Base-by-base conservation (phyloP, 2,329 filamentous ascomycete species). In the Curvularia verruculosa region DNA sequence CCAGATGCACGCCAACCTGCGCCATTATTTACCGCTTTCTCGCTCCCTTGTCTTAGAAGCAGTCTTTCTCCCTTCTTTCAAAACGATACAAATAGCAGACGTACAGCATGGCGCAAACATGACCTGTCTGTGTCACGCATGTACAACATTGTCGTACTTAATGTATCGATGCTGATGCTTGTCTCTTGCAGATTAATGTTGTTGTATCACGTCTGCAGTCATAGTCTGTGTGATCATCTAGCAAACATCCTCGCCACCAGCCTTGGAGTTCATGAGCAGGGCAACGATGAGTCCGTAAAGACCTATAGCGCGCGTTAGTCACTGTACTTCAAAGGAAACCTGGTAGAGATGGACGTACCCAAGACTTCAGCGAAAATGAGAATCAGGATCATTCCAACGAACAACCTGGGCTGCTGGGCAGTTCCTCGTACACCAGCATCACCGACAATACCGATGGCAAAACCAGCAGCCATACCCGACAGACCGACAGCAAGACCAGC, bases 311-410 rank as follows among this genome's bases (percentile, higher is more conserved):
- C 26, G 26, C 26, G 19, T 65, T 59, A 65, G 59, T 36, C 41
- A 15, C 7, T 10, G 31, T 7, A 5, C 36, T 13, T 29, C 37
- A 6, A 13, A 19, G 15, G n/a, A 24, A 7, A 15, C 19, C 9
- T 3, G 3, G 12, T 24, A 18, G 15, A 28, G 18, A n/a, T 15
- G 12, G 5, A 83, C 89, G 63, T 84, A 95, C 92, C 93, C 89
- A 97, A 82, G 69, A 97, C 93, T 94, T 97, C 93, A 69, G 93
- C 93, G 85, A 96, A 97, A 94, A 97, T 97, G 82, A 97, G 91
- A 84, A 97, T 97, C 78, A 97, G 81, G 81, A 97, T 96, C 92
- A 97, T 97, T 81, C 93, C 93, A 77, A 96, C 92, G 81, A 96
- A 96, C 68, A 96, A 85, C 77, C 89, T 85, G 61, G 90, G 89